A percentile compares a stretch with the other conserved stretches of the same genome.
Conservation (phyloP, 805 yeast genomes). For the Scheffersomyces amazonensis region DNA sequence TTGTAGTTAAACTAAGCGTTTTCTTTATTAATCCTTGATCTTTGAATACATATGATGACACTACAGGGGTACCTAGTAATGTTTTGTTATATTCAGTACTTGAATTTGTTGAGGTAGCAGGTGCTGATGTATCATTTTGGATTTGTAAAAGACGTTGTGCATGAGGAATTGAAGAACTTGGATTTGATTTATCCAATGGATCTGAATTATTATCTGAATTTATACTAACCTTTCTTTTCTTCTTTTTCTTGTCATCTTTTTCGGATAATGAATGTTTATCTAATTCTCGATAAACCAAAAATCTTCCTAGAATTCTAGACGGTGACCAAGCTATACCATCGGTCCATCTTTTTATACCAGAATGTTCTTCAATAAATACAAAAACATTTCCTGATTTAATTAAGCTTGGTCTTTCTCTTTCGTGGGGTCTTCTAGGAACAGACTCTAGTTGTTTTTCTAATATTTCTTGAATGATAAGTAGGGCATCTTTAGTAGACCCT, state of each 20-base stretch:
- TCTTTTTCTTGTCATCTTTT: slow-evolving; percentile 43
- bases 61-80: slow-evolving; percentile 53
- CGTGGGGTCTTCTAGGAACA: slow-evolving; percentile 79
- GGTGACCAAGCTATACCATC: slow-evolving; percentile 97
- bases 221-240: slow-evolving; percentile 20
- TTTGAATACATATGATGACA: slow-evolving; percentile 61
- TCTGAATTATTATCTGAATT: slow-evolving; percentile 12
- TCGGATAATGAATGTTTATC: slow-evolving; percentile 39
- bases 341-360: slow-evolving; percentile 92
- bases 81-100: slow-evolving; percentile 11
- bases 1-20: slow-evolving; percentile 66
- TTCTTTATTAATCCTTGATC: slow-evolving; percentile 78
- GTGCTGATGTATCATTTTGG: neutral
- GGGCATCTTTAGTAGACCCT: slow-evolving; percentile 79
- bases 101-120: neutral
- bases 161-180: slow-evolving; percentile 5
- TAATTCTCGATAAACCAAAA: slow-evolving; percentile 74
- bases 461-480: slow-evolving; percentile 77
- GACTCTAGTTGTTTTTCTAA: slow-evolving; percentile 56
- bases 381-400: slow-evolving; percentile 79
- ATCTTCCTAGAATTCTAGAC: slow-evolving; percentile 80
- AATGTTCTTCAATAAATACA: slow-evolving; percentile 77
- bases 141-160: slow-evolving; percentile 5
- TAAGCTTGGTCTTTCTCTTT: slow-evolving; percentile 62
- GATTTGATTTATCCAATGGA: slow-evolving; percentile 6